These are phyloP conservation scores for Psilocybe tampanensis DNA, from an alignment of 768 basidiomycete genomes.

Conservation along the genomic window DNA sequence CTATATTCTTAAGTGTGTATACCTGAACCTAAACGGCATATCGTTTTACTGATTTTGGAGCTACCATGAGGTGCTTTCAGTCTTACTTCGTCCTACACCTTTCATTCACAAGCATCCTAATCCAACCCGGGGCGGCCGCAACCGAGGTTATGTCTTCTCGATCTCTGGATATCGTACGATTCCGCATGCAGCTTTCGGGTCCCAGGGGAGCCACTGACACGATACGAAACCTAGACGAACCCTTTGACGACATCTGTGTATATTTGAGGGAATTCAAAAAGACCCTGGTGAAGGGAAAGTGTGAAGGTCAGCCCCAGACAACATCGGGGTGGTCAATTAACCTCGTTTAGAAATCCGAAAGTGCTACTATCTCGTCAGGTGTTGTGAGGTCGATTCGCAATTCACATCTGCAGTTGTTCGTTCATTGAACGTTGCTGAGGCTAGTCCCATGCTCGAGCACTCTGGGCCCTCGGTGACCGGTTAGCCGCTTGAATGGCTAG, in stretches of 20 bases:
- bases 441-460: background rate
- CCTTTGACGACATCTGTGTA: too few relatives aligned
- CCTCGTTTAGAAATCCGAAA: constrained; percentile 1
- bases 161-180: too few relatives aligned
- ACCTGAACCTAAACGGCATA: background rate
- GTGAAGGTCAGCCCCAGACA: background rate
- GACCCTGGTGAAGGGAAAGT: background rate
- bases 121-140: too few relatives aligned
- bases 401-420: background rate
- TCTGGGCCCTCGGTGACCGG: too few relatives aligned
- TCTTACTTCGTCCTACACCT: too few relatives aligned
- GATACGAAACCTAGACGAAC: too few relatives aligned
- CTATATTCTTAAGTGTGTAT: background rate
- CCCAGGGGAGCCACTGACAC: too few relatives aligned
- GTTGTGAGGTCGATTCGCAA: background rate
- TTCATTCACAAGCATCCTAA: too few relatives aligned
- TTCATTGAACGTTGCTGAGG: background rate
- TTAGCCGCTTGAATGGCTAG: too few relatives aligned
- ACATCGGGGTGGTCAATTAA: background rate
- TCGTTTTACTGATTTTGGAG: background rate
- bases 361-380: background rate
- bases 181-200: too few relatives aligned
- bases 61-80: too few relatives aligned
- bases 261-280: background rate
- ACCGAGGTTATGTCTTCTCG: too few relatives aligned